Base-by-base conservation (phyloP, 768 basidiomycete genomes). In the Boletus insuetus region DNA sequence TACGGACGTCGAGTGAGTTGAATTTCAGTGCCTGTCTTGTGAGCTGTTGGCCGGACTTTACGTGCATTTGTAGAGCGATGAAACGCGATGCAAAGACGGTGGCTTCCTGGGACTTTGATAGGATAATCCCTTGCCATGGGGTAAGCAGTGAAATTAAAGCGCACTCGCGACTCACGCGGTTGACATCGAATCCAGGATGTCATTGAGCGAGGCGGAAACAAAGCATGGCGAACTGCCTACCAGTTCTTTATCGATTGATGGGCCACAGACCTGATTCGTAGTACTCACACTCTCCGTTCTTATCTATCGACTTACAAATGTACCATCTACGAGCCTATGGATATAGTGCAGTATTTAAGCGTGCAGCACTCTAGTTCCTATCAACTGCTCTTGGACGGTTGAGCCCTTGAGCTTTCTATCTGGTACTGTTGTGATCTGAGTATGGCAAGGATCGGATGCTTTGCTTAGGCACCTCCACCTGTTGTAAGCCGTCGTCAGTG, bases 71-170 rank as follows among this genome's bases (percentile, higher is more conserved):
- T 59, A 78, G 77, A 44, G 73, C 72, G 16, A 89, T 90, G 87
- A 76, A 75, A 43, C 75, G 80, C 20, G 84, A 87, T 58, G 84
- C 80, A 6, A 80, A 77, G 61, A 82, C 77, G 2, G 89, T 93
- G 3, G 76, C 81, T 1, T 76, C 69, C 0, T 93, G 91, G 91
- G 82, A 86, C 59, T 89, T 89, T 64, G 77, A 85, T 6, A 74
- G 84, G 42, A 85, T 89, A 58, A 89, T 89, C 42, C 86, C 86
- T 54, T 90, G 88, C 58, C 87, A 90, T 67, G 81, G 79, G 26
- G 80, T 79, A 51, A 55, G 76, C 61, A 24, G 39, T 50, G 13
- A 38, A 19, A n/a, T 12, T 4, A 35, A 26, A 20, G 16, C 8
- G 8, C 13, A 51, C 38, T 14, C 42, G 62, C n/a, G 14, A 32